A percentile compares a stretch with the other conserved stretches of the same genome.
phyloP scores from a whole-genome alignment of 2,329 filamentous ascomycete species.

The Talaromyces albobiverticillius region DNA sequence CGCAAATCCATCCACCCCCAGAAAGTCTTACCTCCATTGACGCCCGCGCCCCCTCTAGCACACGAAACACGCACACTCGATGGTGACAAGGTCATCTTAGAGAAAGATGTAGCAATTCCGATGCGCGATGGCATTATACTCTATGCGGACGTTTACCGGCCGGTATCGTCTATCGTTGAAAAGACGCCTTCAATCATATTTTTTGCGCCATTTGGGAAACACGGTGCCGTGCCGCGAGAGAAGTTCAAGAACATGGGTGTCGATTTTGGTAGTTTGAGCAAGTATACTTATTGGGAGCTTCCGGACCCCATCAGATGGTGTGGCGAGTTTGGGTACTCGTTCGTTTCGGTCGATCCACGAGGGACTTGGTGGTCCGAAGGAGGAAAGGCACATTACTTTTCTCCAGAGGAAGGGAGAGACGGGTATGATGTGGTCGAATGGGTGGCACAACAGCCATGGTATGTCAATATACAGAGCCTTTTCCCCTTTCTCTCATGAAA shows the following conservation, averaged over 20 bases:
- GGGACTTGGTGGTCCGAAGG: constrained; percentile 3
- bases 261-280: no score
- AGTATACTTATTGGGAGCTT: no score
- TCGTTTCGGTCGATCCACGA: constrained; percentile 7
- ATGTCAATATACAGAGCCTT: constrained; percentile 22
- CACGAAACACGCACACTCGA: no score
- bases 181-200: background rate
- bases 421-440: constrained; percentile 15
- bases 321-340: constrained; percentile 6
- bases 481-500: no score
- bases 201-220: constrained; percentile 8
- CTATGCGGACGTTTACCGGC: background rate
- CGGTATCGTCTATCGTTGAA: background rate
- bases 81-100: background rate
- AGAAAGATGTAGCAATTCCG: constrained; percentile 2
- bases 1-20: no score
- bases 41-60: no score
- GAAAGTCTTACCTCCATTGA: no score
- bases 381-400: constrained; percentile 4
- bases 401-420: constrained; percentile 2
- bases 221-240: background rate
- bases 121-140: background rate
- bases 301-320: background rate
- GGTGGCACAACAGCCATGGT: constrained; percentile 47
- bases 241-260: background rate